These are phyloP conservation scores for Galerina marginata DNA, from an alignment of 768 basidiomycete species.

Conservation along the genomic window DNA sequence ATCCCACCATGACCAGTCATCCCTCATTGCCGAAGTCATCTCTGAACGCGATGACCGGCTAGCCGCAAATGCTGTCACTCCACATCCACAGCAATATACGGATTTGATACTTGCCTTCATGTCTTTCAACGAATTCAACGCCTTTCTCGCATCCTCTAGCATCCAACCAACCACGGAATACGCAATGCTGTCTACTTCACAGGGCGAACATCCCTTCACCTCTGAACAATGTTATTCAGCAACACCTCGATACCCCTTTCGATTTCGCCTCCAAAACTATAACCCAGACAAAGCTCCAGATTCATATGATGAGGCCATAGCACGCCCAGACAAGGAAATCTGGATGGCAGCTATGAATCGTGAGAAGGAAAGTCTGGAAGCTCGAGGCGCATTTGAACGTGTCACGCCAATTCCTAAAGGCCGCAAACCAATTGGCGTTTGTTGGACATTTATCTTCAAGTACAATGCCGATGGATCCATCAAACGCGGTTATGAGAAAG, in stretches of 20 bases:
- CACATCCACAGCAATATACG: no score
- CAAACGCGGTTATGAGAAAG: slow-evolving; percentile 31
- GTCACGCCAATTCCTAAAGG: slow-evolving; percentile 26
- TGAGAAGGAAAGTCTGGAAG: slow-evolving; percentile 24
- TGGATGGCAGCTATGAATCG: slow-evolving; percentile 31
- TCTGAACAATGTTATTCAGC: not conserved
- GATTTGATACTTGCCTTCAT: no score
- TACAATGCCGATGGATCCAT: slow-evolving; percentile 39
- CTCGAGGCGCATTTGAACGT: slow-evolving; percentile 33
- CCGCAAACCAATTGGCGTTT: slow-evolving; percentile 31
- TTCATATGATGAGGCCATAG: not conserved
- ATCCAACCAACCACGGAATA: no score
- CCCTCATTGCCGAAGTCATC: no score
- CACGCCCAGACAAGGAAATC: not conserved
- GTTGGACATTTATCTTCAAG: slow-evolving; percentile 46
- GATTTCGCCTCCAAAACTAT: not conserved
- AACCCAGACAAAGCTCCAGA: not conserved
- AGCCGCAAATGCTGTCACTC: no score
- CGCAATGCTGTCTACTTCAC: no score
- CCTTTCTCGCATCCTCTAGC: no score
- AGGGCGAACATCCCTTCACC: not conserved
- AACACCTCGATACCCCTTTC: not conserved
- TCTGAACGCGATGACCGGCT: no score
- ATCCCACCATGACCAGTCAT: no score
- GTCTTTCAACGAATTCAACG: no score